phyloP scores from a whole-genome alignment of 2,329 filamentous ascomycete genomes.

The Podosphaera fusca region DNA sequence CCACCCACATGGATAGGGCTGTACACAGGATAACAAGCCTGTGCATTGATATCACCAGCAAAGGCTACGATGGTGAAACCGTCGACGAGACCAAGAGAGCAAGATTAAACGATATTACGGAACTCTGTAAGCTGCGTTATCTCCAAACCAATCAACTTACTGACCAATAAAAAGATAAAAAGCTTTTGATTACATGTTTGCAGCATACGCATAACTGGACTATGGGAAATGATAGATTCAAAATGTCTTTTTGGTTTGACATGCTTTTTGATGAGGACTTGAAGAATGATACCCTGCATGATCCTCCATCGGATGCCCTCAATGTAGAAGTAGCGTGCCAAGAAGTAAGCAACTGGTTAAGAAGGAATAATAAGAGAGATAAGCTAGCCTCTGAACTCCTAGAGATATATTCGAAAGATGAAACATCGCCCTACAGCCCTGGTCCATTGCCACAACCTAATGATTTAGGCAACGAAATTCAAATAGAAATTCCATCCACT shows the following conservation, averaged over 20 bases:
- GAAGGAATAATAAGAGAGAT: conserved; percentile 35
- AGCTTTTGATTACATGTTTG: conserved; percentile 38
- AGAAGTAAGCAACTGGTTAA: conserved; percentile 39
- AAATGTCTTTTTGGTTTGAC: conserved; percentile 46
- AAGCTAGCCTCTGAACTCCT: conserved; percentile 30
- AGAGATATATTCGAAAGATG: conserved; percentile 24
- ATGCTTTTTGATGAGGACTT: conserved; percentile 36
- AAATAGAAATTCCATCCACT: conserved; percentile 9
- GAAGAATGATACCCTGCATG: conserved; percentile 27
- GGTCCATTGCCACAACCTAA: conserved; percentile 10
- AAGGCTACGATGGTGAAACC: conserved; percentile 40
- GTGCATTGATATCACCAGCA: conserved; percentile 43
- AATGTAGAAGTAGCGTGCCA: conserved; percentile 32
- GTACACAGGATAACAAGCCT: conserved; percentile 42
- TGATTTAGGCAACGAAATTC: conserved; percentile 3
- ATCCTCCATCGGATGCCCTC: conserved; percentile 25
- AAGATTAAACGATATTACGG: conserved; percentile 38
- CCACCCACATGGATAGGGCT: conserved; percentile 40
- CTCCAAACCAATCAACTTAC: background rate
- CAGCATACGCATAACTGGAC: conserved; percentile 49
- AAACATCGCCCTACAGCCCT: conserved; percentile 14
- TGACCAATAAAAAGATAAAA: conserved; percentile 29
- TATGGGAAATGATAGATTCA: conserved; percentile 44
- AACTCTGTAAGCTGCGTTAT: conserved; percentile 27
- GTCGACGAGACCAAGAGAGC: conserved; percentile 31